Evolutionary conservation across 2,329 filamentous ascomycete species (phyloP).

Genomic region (Penicillium corylophilum): DNA sequence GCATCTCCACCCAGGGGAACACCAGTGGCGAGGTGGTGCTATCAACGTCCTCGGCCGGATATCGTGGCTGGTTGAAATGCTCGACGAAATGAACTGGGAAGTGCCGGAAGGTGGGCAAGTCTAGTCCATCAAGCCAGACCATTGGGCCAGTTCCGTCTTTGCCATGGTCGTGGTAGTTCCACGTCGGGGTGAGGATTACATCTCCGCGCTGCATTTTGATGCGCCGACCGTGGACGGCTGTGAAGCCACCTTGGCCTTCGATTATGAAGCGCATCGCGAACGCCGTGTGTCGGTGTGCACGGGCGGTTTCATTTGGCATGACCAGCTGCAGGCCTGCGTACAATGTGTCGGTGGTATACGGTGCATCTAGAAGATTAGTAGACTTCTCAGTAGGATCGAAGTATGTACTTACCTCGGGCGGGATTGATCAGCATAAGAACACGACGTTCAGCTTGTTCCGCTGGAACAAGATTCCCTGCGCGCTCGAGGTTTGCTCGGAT

Average conservation of each 20-base stretch:
- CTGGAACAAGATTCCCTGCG: constrained; percentile 38
- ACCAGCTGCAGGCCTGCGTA: constrained; percentile 59
- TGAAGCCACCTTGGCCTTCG: constrained; percentile 57
- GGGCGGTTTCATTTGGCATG: constrained; percentile 56
- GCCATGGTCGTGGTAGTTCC: constrained; percentile 62
- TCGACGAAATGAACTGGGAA: constrained; percentile 57
- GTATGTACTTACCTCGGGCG: constrained; percentile 22
- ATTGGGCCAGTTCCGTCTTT: constrained; percentile 56
- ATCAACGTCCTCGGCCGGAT: constrained; percentile 51
- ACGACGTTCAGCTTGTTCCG: constrained; percentile 40
- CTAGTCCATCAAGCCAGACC: constrained; percentile 59
- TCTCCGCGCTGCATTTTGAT: constrained; percentile 55
- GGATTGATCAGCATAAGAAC: constrained; percentile 47
- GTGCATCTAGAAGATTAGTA: constrained; percentile 41
- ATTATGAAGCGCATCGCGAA: constrained; percentile 60
- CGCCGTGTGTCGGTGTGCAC: constrained; percentile 57
- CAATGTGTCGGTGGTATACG: constrained; percentile 59
- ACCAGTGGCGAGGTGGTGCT: constrained; percentile 43
- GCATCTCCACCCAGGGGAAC: constrained; percentile 52
- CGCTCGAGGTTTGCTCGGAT: constrained; percentile 37
- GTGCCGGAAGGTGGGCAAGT: constrained; percentile 53
- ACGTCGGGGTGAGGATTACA: constrained; percentile 58
- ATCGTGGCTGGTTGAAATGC: constrained; percentile 49
- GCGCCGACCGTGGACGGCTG: constrained; percentile 55
- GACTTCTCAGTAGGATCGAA: background rate